A percentile compares a stretch with the other conserved stretches of the same genome.
phyloP scores from a whole-genome alignment of 2,329 filamentous ascomycete genomes.

The Paecilomyces niveus region DNA sequence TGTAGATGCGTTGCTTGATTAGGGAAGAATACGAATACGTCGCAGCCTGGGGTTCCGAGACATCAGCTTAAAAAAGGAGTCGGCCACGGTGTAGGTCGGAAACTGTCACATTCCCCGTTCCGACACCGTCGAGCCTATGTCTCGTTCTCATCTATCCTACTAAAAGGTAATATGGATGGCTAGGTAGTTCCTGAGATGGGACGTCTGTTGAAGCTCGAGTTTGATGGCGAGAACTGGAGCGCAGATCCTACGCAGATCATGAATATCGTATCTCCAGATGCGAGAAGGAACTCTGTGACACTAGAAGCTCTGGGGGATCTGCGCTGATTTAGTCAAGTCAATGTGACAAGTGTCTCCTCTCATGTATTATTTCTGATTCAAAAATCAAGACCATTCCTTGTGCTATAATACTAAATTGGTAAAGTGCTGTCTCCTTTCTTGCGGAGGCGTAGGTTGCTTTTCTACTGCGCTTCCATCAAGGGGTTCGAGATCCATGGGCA shows the following conservation, averaged over 20 bases:
- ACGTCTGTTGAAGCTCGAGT: neutral
- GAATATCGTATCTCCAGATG: neutral
- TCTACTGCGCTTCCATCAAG: neutral
- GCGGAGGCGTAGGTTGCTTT: neutral
- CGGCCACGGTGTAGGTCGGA: too few relatives aligned
- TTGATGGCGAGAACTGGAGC: neutral
- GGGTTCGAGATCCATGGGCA: neutral
- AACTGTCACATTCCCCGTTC: neutral
- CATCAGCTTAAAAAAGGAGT: neutral
- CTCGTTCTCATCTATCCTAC: neutral
- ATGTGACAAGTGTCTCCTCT: neutral
- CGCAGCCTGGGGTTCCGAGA: neutral
- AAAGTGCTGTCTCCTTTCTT: neutral
- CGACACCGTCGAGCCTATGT: neutral
- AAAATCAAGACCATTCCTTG: too few relatives aligned
- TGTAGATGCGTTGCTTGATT: too few relatives aligned
- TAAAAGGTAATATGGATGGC: neutral
- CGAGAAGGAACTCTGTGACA: neutral
- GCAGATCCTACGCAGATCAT: neutral
- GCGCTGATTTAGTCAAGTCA: neutral
- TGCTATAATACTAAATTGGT: neutral
- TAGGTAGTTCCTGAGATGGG: neutral
- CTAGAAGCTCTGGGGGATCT: neutral
- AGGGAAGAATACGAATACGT: neutral
- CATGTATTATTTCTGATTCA: too few relatives aligned